Base-by-base conservation (phyloP, 164 flowering plant species). In the Chimonanthus salicifolius region DNA sequence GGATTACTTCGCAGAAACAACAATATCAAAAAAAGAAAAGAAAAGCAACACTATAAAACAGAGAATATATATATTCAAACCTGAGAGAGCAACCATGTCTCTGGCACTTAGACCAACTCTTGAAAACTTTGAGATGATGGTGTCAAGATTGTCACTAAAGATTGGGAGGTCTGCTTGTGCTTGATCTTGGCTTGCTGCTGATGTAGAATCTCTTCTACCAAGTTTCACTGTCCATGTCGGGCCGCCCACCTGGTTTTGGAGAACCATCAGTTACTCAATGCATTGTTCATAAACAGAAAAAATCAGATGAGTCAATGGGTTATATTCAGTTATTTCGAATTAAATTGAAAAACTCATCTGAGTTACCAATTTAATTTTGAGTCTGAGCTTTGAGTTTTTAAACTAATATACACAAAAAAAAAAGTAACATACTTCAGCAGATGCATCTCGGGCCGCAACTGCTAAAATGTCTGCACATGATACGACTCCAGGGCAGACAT, bases 401-500 rank as follows among this genome's bases (percentile, higher is more conserved):
- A 33, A 0, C 33, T 33, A 33, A 33, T 33, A 33, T 33, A 33
- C 7, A 16, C 64, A 62, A 62, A 20, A 58, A 20, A 4, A 62
- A 60, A 69, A 1, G 15, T 44, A 11, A 74, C 84, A 43, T 9
- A 83, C 85, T 46, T 58, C 49, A 6, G 45, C 77, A 8, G 82
- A 75, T 21, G 87, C 78, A 70, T 83, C 86, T 45, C 85, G 67
- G 0, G 86, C 81, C 0, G 84, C 85, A 5, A 85, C 69, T 7
- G 84, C 78, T 2, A 86, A 66, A 11, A 86, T 78, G 62, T 86
- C 89, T 0, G 87, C 86, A 70, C 89, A 86, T 6, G 89, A 86
- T 2, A 86, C 89, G 15, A 80, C 79, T 13, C 82, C 78, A 0
- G 82, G 85, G 50, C 89, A 86, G 5, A 78, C 74, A 9, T 65